phyloP scores from a whole-genome alignment of 352 stramenopile species.

The Hyaloperonospora arabidopsidis region DNA sequence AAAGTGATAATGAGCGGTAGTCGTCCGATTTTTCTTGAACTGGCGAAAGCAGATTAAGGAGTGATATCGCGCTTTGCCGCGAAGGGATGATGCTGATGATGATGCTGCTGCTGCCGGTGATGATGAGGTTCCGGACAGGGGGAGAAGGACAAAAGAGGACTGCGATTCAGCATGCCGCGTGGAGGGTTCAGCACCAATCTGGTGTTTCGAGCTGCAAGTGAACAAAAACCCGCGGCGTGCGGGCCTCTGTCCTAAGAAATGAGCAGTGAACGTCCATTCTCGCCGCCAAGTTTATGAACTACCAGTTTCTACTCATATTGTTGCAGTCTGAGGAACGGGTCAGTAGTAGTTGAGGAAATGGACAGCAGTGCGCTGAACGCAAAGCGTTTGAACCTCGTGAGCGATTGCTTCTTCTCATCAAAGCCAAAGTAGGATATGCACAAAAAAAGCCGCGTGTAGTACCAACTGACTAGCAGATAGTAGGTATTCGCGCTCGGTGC shows the following conservation, averaged over 20 bases:
- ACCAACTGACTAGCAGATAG: neutral
- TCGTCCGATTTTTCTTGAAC: too few species aligned
- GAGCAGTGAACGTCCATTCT: neutral
- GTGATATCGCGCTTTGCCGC: too few species aligned
- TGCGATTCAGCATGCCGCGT: conserved; percentile 19
- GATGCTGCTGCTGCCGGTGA: too few species aligned
- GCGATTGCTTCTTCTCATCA: neutral
- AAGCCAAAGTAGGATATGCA: neutral
- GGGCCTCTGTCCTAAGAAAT: neutral
- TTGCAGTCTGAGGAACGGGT: too few species aligned
- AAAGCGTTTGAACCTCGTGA: conserved; percentile 4
- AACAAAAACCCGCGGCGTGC: conserved; percentile 21
- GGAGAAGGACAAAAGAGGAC: conserved; percentile 11
- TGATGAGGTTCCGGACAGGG: conserved; percentile 17
- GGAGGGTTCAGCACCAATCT: conserved; percentile 36
- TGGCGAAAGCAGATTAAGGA: too few species aligned
- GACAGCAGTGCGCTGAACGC: conserved; percentile 24
- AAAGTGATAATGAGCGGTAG: too few species aligned
- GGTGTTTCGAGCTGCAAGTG: conserved; percentile 27
- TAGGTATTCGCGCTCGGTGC: neutral
- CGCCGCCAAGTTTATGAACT: neutral
- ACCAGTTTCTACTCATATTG: too few species aligned
- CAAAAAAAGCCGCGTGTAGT: conserved; percentile 2
- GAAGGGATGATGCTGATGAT: too few species aligned
- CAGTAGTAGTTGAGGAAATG: conserved; percentile 23